Percentiles rank a stretch among this genome's conserved stretches.
phyloP scores from a whole-genome alignment of 768 basidiomycete species.

The Chlorophyllum brunneum region DNA sequence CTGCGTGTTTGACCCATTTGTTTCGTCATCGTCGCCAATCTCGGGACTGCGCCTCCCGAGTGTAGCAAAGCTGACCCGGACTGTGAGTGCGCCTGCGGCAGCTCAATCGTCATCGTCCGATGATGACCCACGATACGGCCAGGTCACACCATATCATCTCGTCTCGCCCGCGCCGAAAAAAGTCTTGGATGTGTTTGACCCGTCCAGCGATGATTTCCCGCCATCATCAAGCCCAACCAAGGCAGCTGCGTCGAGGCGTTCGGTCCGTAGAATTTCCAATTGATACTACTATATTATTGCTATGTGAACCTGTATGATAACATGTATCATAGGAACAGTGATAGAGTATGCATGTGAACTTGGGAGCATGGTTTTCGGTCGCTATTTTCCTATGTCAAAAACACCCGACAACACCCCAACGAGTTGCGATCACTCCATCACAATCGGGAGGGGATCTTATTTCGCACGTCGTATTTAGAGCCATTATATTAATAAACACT shows the following conservation, averaged over 20 bases:
- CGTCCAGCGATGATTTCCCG: conserved; percentile 24
- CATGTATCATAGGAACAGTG: not conserved
- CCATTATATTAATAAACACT: not conserved
- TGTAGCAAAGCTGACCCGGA: conserved; percentile 10
- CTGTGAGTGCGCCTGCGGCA: conserved; percentile 3
- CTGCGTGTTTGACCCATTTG: conserved; percentile 1
- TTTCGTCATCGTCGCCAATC: conserved; percentile 5
- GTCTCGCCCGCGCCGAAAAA: conserved; percentile 49
- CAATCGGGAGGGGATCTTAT: no score
- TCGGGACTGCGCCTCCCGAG: not conserved
- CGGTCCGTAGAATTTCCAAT: not conserved
- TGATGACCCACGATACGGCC: conserved; percentile 59
- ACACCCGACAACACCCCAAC: no score
- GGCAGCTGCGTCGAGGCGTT: conserved; percentile 16
- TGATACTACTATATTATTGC: no score
- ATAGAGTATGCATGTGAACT: not conserved
- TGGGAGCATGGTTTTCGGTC: not conserved
- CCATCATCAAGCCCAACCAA: conserved; percentile 24
- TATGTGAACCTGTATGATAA: not conserved
- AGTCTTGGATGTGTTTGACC: conserved; percentile 1
- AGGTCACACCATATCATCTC: conserved; percentile 67
- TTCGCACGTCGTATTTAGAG: not conserved
- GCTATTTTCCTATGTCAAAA: no score
- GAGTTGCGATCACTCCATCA: no score
- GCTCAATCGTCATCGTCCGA: conserved; percentile 45